These are phyloP conservation scores for Halenospora varia DNA, from an alignment of 495 filamentous ascomycete genomes.

Conservation along the genomic window DNA sequence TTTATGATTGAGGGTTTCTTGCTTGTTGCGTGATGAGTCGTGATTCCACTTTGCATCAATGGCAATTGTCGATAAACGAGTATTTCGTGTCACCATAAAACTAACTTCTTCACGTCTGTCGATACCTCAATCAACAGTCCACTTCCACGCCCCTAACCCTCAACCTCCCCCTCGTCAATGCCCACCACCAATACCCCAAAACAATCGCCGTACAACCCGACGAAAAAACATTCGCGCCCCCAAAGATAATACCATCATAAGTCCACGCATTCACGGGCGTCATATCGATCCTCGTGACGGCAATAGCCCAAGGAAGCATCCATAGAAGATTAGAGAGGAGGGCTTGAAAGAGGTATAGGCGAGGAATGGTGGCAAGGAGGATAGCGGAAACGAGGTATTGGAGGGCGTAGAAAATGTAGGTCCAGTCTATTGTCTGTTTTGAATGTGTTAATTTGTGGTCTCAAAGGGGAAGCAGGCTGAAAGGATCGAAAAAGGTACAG, in stretches of 20 bases:
- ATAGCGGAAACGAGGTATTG: slow-evolving; percentile 62
- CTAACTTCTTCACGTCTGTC: too few relatives aligned
- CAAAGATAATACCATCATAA: slow-evolving; percentile 64
- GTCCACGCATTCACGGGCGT: slow-evolving; percentile 58
- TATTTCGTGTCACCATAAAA: too few relatives aligned
- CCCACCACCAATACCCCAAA: slow-evolving; percentile 51
- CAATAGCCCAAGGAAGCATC: slow-evolving; percentile 69
- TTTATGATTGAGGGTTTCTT: too few relatives aligned
- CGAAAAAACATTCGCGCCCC: slow-evolving; percentile 64
- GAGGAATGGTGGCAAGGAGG: slow-evolving; percentile 59
- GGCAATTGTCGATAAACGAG: too few relatives aligned
- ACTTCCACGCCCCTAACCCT: too few relatives aligned
- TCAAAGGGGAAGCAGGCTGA: too few relatives aligned
- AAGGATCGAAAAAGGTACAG: too few relatives aligned
- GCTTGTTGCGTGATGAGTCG: too few relatives aligned
- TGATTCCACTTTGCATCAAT: too few relatives aligned
- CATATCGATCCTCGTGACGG: slow-evolving; percentile 44
- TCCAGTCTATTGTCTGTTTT: slow-evolving; percentile 58
- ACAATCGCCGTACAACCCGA: slow-evolving; percentile 53
- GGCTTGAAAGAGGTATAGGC: slow-evolving; percentile 66
- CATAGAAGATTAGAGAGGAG: slow-evolving; percentile 61
- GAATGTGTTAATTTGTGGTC: not conserved
- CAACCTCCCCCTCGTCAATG: slow-evolving; percentile 47
- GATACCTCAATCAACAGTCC: too few relatives aligned
- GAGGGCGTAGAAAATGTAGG: slow-evolving; percentile 70